Evolutionary conservation across 2,329 filamentous ascomycete genomes (phyloP).

Genomic region (Arthrinium phaeospermum): DNA sequence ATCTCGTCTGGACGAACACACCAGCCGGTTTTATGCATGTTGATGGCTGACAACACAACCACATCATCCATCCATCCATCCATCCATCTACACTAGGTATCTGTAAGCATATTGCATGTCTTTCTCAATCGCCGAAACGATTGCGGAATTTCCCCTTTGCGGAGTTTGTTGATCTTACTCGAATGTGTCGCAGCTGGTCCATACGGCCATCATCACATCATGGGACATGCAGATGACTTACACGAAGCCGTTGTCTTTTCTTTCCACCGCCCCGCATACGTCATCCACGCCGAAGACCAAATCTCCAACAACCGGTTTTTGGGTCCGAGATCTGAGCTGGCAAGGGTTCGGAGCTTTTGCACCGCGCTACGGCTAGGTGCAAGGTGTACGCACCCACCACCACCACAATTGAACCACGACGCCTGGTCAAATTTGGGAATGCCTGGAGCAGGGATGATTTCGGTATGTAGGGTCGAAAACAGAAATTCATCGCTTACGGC

Average conservation of each 20-base stretch:
- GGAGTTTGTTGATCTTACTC: background rate
- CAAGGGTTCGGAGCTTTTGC: background rate
- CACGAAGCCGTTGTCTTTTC: background rate
- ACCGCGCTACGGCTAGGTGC: background rate
- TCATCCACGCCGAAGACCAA: background rate
- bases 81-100: background rate
- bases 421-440: background rate
- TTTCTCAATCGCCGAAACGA: background rate
- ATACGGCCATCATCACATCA: background rate
- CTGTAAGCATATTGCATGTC: no score
- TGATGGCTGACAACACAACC: background rate
- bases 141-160: background rate
- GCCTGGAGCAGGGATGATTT: background rate
- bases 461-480: background rate
- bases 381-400: background rate
- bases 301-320: conserved; percentile 6
- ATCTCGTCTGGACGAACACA: no score
- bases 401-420: background rate
- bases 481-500: background rate
- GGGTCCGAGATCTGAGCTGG: background rate
- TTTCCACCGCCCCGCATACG: conserved; percentile 5
- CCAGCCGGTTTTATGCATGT: no score
- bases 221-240: background rate
- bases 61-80: background rate
- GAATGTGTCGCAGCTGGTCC: background rate